phyloP scores from a whole-genome alignment of 2,329 filamentous ascomycete species.

The Phyllosticta citrichinensis region DNA sequence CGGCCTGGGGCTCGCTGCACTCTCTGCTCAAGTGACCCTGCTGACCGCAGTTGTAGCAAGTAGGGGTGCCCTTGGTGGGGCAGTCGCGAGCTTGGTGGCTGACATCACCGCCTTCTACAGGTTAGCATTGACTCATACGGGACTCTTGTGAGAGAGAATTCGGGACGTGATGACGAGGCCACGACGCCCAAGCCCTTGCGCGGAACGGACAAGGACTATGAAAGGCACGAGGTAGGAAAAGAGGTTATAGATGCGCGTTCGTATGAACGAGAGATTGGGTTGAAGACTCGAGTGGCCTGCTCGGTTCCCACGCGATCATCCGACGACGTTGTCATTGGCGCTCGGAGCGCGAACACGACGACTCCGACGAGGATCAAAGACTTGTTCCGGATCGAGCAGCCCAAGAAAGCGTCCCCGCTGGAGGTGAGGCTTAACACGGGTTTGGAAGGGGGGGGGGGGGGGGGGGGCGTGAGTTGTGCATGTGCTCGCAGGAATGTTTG shows the following conservation, averaged over 20 bases:
- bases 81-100: slow-evolving; percentile 42
- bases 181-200: background rate
- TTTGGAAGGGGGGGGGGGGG: background rate
- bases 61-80: slow-evolving; percentile 40
- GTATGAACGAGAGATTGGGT: slow-evolving; percentile 7
- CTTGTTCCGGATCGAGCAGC: slow-evolving; percentile 10
- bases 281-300: slow-evolving; percentile 1
- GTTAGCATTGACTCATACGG: slow-evolving; percentile 11
- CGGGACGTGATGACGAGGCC: background rate
- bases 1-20: slow-evolving; percentile 80
- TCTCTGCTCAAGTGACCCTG: slow-evolving; percentile 58
- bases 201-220: background rate
- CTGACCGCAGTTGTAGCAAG: slow-evolving; percentile 40
- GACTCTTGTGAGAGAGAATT: slow-evolving; percentile 9
- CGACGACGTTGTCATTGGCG: background rate
- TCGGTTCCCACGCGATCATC: slow-evolving; percentile 1
- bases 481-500: background rate
- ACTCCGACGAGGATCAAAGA: background rate
- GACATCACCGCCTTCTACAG: slow-evolving; percentile 35
- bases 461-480: background rate
- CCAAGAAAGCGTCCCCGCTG: slow-evolving; percentile 11
- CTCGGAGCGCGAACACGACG: slow-evolving; percentile 3
- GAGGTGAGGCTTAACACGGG: slow-evolving; percentile 11
- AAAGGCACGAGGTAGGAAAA: background rate
- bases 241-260: background rate